A percentile compares a stretch with the other conserved stretches of the same genome.
Conservation (phyloP, 192 early-diverging fungal genomes). For the Piromyces finnis region DNA sequence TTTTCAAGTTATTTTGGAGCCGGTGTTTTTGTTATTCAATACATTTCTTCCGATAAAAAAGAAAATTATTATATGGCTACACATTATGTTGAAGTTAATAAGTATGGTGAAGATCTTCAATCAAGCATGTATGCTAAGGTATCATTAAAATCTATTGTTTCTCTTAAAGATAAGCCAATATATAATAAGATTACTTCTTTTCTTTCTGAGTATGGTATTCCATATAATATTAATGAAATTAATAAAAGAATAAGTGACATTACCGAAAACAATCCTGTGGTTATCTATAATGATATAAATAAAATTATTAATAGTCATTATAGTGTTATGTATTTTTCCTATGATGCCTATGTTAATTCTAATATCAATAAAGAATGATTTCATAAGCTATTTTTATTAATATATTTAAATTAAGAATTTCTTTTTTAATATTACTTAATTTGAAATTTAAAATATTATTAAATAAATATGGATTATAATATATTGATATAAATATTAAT, state of each 20-base stretch:
- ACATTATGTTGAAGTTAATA: background rate
- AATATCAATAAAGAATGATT: background rate
- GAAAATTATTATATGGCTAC: background rate
- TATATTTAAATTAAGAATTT: too few species aligned
- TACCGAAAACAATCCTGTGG: background rate
- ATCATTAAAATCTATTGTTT: background rate
- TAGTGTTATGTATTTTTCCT: background rate
- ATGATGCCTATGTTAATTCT: background rate
- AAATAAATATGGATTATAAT: too few species aligned
- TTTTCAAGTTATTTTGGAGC: background rate
- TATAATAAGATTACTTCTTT: background rate
- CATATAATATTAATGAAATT: background rate
- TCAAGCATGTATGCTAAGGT: background rate
- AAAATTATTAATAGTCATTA: background rate
- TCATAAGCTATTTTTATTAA: too few species aligned
- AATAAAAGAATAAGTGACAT: background rate
- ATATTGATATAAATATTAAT: too few species aligned
- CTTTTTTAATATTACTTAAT: too few species aligned
- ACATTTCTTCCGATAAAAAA: background rate
- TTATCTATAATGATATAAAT: background rate
- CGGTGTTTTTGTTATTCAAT: background rate
- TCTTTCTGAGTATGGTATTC: background rate
- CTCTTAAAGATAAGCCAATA: background rate
- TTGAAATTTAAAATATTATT: too few species aligned
- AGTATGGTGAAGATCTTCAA: background rate